These are phyloP conservation scores for Anthostomella pinea DNA, from an alignment of 2,329 filamentous ascomycete species.

Conservation along the genomic window DNA sequence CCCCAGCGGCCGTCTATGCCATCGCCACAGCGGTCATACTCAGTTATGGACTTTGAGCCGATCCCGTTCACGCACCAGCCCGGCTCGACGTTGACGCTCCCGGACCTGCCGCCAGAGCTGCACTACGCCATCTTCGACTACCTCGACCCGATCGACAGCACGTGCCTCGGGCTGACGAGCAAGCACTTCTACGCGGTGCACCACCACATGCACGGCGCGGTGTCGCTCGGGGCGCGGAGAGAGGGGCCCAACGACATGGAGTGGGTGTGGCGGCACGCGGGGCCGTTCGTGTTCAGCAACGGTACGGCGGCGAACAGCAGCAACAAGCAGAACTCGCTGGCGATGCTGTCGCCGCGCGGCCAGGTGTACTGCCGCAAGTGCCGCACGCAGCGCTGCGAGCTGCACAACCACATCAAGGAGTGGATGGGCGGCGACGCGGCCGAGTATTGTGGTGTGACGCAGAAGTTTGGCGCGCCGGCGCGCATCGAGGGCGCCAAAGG, in stretches of 20 bases:
- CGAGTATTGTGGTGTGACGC: conserved; percentile 61
- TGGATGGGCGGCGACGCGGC: conserved; percentile 56
- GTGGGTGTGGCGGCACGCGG: conserved; percentile 60
- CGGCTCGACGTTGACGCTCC: conserved; percentile 44
- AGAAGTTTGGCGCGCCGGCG: conserved; percentile 53
- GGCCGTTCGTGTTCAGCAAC: conserved; percentile 36
- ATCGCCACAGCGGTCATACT: conserved; percentile 55
- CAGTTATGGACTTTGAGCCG: conserved; percentile 59
- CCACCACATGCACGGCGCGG: conserved; percentile 51
- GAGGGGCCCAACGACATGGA: conserved; percentile 61
- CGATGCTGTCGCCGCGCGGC: conserved; percentile 51
- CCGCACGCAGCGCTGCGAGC: conserved; percentile 58
- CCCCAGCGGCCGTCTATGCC: conserved; percentile 36
- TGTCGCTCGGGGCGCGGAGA: conserved; percentile 56
- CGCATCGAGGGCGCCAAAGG: conserved; percentile 43
- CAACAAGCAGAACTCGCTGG: conserved; percentile 34
- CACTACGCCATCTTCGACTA: conserved; percentile 60
- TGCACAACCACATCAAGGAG: conserved; percentile 58
- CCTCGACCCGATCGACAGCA: conserved; percentile 63
- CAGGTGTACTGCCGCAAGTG: conserved; percentile 63
- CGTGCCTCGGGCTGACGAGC: conserved; percentile 59
- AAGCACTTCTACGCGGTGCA: conserved; percentile 58
- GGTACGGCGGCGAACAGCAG: conserved; percentile 6
- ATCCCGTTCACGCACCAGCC: conserved; percentile 48
- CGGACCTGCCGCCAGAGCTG: conserved; percentile 56